Evolutionary conservation across 257 asterid species (phyloP).

Genomic region (Buddleja alternifolia): DNA sequence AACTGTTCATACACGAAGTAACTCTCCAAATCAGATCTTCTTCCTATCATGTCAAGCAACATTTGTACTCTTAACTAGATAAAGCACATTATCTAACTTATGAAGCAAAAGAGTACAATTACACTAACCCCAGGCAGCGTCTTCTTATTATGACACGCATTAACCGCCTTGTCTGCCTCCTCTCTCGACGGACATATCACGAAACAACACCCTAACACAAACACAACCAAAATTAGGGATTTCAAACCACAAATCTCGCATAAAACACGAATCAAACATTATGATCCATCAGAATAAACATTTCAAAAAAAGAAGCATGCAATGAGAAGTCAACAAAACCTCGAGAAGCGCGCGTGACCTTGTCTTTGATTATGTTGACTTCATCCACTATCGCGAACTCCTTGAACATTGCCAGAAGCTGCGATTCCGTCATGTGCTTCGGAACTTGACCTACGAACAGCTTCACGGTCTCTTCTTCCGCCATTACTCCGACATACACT

Average conservation of each 20-base stretch:
- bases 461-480: conserved; percentile 89
- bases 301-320: conserved; percentile 28
- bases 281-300: conserved; percentile 45
- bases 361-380: conserved; percentile 92
- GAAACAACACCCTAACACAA: conserved; percentile 73
- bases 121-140: conserved; percentile 80
- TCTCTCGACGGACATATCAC: conserved; percentile 81
- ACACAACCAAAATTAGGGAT: conserved; percentile 49
- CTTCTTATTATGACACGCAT: conserved; percentile 82
- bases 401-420: conserved; percentile 66
- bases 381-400: conserved; percentile 81
- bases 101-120: conserved; percentile 9
- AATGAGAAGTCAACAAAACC: conserved; percentile 53
- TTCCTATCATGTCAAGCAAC: background rate
- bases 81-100: conserved; percentile 27
- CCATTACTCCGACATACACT: conserved; percentile 56
- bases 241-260: conserved; percentile 30
- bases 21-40: conserved; percentile 2
- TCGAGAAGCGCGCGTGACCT: conserved; percentile 87
- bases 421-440: conserved; percentile 77
- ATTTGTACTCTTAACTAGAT: background rate
- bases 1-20: conserved; percentile 24
- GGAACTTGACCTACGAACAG: conserved; percentile 95
- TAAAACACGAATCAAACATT: conserved; percentile 42
- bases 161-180: conserved; percentile 87